Evolutionary conservation across 208 protist species (phyloP).

Genomic region (Crithidia sp.): DNA sequence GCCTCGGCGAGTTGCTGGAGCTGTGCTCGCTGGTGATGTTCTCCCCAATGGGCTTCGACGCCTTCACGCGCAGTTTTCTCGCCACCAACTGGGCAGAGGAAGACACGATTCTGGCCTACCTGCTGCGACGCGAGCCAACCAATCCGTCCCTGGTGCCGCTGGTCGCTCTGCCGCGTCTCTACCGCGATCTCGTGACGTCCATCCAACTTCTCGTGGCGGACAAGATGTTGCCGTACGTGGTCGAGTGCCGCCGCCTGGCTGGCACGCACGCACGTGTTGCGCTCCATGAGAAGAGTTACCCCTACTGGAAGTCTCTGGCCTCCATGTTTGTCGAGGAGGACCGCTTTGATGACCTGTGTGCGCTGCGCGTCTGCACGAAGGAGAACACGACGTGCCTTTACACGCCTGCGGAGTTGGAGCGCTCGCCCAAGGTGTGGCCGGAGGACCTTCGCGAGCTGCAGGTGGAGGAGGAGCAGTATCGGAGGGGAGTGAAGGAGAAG

Average conservation of each 20-base stretch:
- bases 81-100: slow-evolving; percentile 63
- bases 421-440: slow-evolving; percentile 43
- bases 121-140: slow-evolving; percentile 64
- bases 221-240: slow-evolving; percentile 49
- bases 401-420: slow-evolving; percentile 31
- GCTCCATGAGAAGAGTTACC: slow-evolving; percentile 29
- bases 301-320: slow-evolving; percentile 65
- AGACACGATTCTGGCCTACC: slow-evolving; percentile 64
- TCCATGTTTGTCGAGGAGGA: slow-evolving; percentile 43
- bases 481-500: not conserved
- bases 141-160: slow-evolving; percentile 77
- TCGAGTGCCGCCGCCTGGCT: slow-evolving; percentile 42
- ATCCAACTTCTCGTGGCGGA: slow-evolving; percentile 65
- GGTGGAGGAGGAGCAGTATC: slow-evolving; percentile 40
- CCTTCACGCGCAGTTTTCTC: slow-evolving; percentile 65
- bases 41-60: slow-evolving; percentile 51
- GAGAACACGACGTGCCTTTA: slow-evolving; percentile 26
- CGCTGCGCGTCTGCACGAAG: slow-evolving; percentile 36
- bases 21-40: slow-evolving; percentile 59
- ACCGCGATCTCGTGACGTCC: slow-evolving; percentile 64
- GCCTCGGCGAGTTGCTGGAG: slow-evolving; percentile 71
- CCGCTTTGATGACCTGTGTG: slow-evolving; percentile 56
- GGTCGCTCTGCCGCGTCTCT: slow-evolving; percentile 65
- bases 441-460: slow-evolving; percentile 55
- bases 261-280: slow-evolving; percentile 18